These are phyloP conservation scores for Vicia villosa DNA, from an alignment of 306 rosid species.

Conservation along the genomic window DNA sequence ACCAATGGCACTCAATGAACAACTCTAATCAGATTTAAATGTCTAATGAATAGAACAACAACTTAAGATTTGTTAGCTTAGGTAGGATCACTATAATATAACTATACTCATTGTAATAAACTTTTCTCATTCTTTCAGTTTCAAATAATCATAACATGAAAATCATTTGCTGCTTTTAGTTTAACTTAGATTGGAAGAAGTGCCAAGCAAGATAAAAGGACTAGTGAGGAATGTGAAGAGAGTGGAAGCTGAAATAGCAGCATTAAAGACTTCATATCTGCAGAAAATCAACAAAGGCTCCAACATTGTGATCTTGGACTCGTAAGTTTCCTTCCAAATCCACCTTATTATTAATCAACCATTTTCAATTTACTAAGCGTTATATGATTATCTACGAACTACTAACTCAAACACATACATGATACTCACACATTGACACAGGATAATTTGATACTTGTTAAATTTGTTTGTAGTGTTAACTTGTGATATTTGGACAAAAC, in stretches of 20 bases:
- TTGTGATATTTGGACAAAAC: conserved; percentile 16
- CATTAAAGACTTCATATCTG: conserved; percentile 77
- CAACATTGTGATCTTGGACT: conserved; percentile 72
- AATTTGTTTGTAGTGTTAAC: neutral
- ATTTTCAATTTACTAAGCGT: too few relatives aligned
- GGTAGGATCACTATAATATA: neutral
- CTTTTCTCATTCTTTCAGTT: neutral
- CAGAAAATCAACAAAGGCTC: conserved; percentile 81
- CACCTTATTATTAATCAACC: too few relatives aligned
- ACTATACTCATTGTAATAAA: neutral
- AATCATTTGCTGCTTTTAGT: conserved; percentile 15
- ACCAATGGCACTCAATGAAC: too few relatives aligned
- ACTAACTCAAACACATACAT: neutral
- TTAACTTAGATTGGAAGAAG: conserved; percentile 78
- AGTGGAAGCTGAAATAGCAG: conserved; percentile 88
- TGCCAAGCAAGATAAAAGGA: conserved; percentile 77
- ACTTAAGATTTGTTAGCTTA: neutral
- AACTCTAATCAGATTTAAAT: too few relatives aligned
- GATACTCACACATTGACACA: neutral
- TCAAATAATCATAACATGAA: neutral
- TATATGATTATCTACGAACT: neutral
- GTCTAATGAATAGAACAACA: too few relatives aligned
- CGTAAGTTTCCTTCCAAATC: conserved; percentile 53
- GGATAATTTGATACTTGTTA: neutral
- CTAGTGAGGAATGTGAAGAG: conserved; percentile 75